Evolutionary conservation across 176 grass and related monocot genomes (phyloP).

Genomic region (Avena eriantha): DNA sequence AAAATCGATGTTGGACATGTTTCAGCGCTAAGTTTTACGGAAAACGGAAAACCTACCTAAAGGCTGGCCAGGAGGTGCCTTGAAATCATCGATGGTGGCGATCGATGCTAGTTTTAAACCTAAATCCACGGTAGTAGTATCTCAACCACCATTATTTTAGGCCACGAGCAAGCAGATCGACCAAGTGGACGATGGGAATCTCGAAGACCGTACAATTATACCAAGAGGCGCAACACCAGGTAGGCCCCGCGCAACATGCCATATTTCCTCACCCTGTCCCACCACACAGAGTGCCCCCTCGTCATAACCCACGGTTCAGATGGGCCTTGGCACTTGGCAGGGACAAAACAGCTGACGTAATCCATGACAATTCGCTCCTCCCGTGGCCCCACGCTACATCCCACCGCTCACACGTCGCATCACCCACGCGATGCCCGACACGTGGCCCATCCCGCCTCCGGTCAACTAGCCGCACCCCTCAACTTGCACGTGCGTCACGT

Average conservation of each 20-base stretch:
- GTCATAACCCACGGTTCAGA: background rate
- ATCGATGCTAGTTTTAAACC: background rate
- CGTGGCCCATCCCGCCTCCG: fast-evolving
- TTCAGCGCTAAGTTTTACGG: background rate
- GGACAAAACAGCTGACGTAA: slow-evolving; percentile 62
- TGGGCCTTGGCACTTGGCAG: background rate
- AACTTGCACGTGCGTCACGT: slow-evolving; percentile 53
- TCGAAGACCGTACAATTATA: background rate
- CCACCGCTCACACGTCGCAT: background rate
- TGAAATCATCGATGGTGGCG: background rate
- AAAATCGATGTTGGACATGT: background rate
- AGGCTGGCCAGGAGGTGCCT: slow-evolving; percentile 15
- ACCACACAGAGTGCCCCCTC: background rate
- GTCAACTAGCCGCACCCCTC: background rate
- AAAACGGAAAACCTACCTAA: background rate
- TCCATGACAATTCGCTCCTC: slow-evolving; percentile 37
- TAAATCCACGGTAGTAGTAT: background rate
- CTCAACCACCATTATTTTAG: background rate
- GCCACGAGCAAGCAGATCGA: background rate
- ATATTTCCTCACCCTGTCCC: background rate
- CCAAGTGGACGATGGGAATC: slow-evolving; percentile 36
- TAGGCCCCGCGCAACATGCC: background rate
- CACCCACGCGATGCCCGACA: slow-evolving; percentile 18
- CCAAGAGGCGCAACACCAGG: background rate
- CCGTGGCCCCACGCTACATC: background rate